phyloP scores from a whole-genome alignment of 352 stramenopile genomes.

The Pythium coloratum region DNA sequence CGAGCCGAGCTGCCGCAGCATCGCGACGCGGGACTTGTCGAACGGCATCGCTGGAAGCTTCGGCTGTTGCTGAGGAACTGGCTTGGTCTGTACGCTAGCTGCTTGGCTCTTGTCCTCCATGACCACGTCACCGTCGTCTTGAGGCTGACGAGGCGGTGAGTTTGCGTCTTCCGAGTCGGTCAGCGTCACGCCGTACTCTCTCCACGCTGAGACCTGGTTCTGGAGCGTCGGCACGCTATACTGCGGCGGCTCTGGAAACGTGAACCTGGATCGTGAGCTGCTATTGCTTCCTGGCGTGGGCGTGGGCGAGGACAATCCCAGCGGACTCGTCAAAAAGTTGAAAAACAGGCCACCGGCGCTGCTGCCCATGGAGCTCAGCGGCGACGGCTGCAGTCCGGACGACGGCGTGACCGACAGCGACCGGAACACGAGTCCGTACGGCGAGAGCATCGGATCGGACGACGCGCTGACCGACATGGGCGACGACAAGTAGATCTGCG shows the following conservation, averaged over 20 bases:
- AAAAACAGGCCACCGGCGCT: constrained; percentile 30
- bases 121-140: constrained; percentile 7
- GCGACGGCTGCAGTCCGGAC: not conserved
- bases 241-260: not conserved
- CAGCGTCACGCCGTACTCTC: constrained; percentile 35
- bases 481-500: constrained; percentile 22
- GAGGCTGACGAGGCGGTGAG: not conserved
- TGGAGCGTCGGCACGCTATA: constrained; percentile 37
- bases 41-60: constrained; percentile 3
- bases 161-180: constrained; percentile 30
- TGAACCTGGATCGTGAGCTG: not conserved
- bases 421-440: constrained; percentile 8
- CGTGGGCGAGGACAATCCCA: constrained; percentile 3
- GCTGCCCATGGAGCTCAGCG: constrained; percentile 8
- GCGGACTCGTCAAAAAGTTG: constrained; percentile 24
- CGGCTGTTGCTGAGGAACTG: not conserved
- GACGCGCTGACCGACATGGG: constrained; percentile 40
- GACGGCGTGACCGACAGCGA: constrained; percentile 10
- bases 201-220: constrained; percentile 64
- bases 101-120: not conserved
- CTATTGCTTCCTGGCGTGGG: not conserved
- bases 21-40: constrained; percentile 54
- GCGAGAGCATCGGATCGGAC: constrained; percentile 15
- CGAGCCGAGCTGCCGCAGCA: constrained; percentile 35
- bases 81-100: not conserved